Conservation (phyloP, 352 stramenopile genomes). For the Phytophthora podocarpi region DNA sequence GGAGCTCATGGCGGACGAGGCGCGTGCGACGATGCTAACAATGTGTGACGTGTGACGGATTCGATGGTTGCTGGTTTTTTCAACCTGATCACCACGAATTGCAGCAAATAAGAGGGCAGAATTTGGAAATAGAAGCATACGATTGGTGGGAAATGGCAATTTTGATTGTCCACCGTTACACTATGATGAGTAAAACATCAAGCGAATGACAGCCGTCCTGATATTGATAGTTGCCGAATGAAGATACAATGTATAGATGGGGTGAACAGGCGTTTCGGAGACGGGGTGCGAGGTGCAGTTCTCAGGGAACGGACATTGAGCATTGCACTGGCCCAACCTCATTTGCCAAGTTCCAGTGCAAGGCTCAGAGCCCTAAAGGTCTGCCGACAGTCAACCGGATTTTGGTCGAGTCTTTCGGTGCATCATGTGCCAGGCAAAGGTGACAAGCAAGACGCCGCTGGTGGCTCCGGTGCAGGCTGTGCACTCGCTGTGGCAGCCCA, state of each 20-base stretch:
- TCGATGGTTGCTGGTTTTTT: conserved; percentile 10
- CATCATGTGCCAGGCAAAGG: conserved; percentile 34
- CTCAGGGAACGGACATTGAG: not conserved
- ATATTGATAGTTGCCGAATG: not conserved
- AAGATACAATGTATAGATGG: conserved; percentile 7
- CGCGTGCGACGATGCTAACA: conserved; percentile 3
- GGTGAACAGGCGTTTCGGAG: conserved; percentile 23
- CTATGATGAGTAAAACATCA: conserved; percentile 19
- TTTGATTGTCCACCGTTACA: conserved; percentile 22
- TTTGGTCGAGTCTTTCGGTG: not conserved
- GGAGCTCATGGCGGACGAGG: conserved; percentile 26
- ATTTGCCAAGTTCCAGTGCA: conserved; percentile 30
- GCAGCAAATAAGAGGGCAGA: not conserved
- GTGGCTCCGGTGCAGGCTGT: conserved; percentile 6
- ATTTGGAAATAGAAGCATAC: not conserved
- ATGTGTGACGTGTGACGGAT: conserved; percentile 27
- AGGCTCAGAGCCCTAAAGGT: not conserved
- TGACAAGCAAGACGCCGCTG: conserved; percentile 34
- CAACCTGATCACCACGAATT: not conserved
- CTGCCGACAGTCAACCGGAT: not conserved
- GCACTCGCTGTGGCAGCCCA: conserved; percentile 58
- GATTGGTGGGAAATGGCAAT: conserved; percentile 22
- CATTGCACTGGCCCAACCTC: not conserved
- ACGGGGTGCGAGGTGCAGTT: conserved; percentile 10
- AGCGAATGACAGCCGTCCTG: conserved; percentile 18